Base-by-base conservation (phyloP, 1,284 basidiomycete species). In the Microbotryum intermedium region DNA sequence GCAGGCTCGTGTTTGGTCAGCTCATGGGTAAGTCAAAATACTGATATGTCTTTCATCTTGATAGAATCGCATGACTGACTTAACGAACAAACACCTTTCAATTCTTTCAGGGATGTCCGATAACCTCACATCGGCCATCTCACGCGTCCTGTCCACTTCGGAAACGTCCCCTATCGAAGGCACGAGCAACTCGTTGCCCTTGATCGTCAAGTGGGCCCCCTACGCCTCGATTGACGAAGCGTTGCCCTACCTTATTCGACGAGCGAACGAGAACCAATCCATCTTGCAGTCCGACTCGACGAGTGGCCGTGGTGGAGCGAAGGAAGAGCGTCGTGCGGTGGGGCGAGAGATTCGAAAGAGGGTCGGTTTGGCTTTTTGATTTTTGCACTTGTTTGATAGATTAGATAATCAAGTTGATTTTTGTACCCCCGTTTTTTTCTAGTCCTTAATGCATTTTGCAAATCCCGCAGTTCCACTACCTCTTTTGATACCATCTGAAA, bases 221-320 rank as follows among this genome's bases (percentile, higher is more conserved):
- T 71, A 69, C 60, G 69, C 69, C 16, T 53, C 65, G 16, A 57
- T 71, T 29, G 67, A 66, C 29, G 66, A 65, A 43, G 69, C 65
- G 6, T 45, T 71, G 23, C 70, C 70, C 2, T 71, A 71, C 57
- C 58, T 71, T 23, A 65, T 68, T 10, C 60, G 70, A n/a, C 56
- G 65, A n/a, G 70, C 70, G 29, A 68, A 67, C 57, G 70, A 71
- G 61, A 71, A 69, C 60, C 63, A 66, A 39, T 57, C 61, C 34
- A 66, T 71, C 39, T 59, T 71, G 47, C 60, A 68, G 56, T 55
- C 58, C 11, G 69, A 62, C 54, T 65, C 60, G 54, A 69, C 60
- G 25, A 58, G 53, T 5, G 67, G 69, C 4, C 59, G 65, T 7
- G 67, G 68, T 6, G 69, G 70, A 26, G 67, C 69, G 4, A 30